A percentile compares a stretch with the other conserved stretches of the same genome.
Evolutionary conservation across 1,284 basidiomycete species (phyloP).

Genomic region (Inonotus hispidus): DNA sequence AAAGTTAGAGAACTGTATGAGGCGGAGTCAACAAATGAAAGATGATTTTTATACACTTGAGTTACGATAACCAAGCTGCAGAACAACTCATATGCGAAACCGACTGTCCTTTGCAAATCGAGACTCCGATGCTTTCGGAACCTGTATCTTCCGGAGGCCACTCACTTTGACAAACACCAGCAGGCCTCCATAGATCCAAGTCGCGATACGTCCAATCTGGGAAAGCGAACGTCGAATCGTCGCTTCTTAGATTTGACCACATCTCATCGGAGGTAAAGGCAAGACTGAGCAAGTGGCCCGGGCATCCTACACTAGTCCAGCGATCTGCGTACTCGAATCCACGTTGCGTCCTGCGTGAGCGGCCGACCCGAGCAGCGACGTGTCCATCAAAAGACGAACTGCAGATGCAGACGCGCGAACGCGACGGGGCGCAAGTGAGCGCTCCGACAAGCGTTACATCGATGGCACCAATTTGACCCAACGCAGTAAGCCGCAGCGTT

Average conservation of each 20-base stretch:
- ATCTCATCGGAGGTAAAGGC: conserved; percentile 8
- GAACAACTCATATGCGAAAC: not conserved
- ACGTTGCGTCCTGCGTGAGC: not conserved
- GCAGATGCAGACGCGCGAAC: not conserved
- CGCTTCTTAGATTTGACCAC: not conserved
- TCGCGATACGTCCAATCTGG: conserved; percentile 1
- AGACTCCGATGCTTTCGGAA: not conserved
- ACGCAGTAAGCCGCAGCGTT: conserved; percentile 1
- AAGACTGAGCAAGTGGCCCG: conserved; percentile 2
- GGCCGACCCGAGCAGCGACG: not conserved
- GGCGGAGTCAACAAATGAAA: not conserved
- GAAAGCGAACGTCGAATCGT: not conserved
- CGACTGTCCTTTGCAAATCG: conserved; percentile 5
- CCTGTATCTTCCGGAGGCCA: not conserved
- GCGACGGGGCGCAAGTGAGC: not conserved
- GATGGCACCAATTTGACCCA: conserved; percentile 7
- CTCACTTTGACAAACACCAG: not conserved
- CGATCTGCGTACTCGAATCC: not conserved
- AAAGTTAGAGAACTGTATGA: not conserved
- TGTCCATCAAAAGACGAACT: conserved; percentile 13
- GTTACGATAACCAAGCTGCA: conserved; percentile 3
- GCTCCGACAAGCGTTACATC: not conserved
- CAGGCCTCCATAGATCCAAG: not conserved
- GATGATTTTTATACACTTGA: not conserved
- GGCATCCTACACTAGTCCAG: not conserved